Percentiles rank a stretch among this genome's conserved stretches.
Conservation (phyloP, 768 basidiomycete species). For the Pleurotus ostreatus region DNA sequence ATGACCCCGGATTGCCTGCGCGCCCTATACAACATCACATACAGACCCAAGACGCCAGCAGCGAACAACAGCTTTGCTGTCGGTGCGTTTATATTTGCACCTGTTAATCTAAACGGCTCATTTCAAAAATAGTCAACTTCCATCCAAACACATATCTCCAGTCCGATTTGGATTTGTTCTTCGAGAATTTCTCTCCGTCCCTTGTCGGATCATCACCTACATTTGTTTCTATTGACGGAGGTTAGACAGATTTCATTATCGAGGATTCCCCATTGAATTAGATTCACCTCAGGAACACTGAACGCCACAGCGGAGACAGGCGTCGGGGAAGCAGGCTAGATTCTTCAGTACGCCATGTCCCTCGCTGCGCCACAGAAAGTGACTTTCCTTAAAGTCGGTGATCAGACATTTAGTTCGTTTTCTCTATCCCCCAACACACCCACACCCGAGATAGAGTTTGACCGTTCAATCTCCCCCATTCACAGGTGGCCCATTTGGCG, state of each 20-base stretch:
- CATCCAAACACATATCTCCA: conserved; percentile 37
- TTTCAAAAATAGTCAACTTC: conserved; percentile 32
- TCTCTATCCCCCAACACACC: not conserved
- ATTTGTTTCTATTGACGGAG: conserved; percentile 44
- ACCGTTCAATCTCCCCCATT: not conserved
- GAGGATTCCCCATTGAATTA: not conserved
- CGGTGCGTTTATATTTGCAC: conserved; percentile 10
- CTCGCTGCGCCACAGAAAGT: conserved; percentile 28
- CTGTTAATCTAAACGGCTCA: not conserved
- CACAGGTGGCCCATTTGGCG: not conserved
- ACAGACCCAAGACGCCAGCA: conserved; percentile 20
- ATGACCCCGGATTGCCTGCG: conserved; percentile 27
- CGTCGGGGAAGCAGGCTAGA: conserved; percentile 40
- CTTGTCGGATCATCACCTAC: conserved; percentile 36
- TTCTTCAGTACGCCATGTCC: conserved; percentile 42
- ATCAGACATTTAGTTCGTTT: conserved; percentile 18
- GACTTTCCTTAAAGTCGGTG: conserved; percentile 28
- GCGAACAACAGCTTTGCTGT: conserved; percentile 27
- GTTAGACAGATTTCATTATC: conserved; percentile 13
- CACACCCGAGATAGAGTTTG: not conserved
- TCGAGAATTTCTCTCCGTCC: conserved; percentile 31
- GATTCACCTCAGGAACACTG: not conserved
- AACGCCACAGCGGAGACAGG: conserved; percentile 15
- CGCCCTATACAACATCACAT: conserved; percentile 30
- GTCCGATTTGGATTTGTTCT: conserved; percentile 40